phyloP scores from a whole-genome alignment of 139 green algal species.

The Yamagishiella unicocca region DNA sequence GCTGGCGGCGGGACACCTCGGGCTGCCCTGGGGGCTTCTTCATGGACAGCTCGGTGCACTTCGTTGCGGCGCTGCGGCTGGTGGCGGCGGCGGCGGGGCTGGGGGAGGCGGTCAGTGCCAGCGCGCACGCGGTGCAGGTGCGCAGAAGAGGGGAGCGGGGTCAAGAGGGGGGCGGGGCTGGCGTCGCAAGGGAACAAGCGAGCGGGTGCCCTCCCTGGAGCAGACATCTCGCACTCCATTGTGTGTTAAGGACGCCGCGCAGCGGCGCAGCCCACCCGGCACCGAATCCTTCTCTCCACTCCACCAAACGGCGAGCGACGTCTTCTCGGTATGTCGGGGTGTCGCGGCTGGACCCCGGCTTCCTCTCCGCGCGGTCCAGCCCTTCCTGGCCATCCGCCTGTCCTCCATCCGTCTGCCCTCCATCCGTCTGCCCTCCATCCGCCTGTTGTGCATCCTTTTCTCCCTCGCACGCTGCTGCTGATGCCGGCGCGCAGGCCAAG shows the following conservation, averaged over 20 bases:
- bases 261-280: too few relatives aligned
- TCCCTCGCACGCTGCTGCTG: background rate
- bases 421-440: background rate
- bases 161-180: background rate
- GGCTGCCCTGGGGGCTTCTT: conserved; percentile 70
- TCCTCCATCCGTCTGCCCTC: background rate
- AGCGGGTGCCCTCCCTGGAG: background rate
- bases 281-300: too few relatives aligned
- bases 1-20: conserved; percentile 64
- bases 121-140: conserved; percentile 19
- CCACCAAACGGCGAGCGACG: too few relatives aligned
- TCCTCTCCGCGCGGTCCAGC: too few relatives aligned
- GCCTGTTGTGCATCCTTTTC: background rate
- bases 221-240: background rate
- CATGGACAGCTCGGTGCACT: conserved; percentile 71
- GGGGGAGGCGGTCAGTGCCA: conserved; percentile 37
- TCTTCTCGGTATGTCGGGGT: too few relatives aligned
- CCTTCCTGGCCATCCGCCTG: background rate
- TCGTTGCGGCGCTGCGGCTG: conserved; percentile 64
- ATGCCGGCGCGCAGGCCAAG: conserved; percentile 18
- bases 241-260: too few relatives aligned
- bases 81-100: conserved; percentile 46
- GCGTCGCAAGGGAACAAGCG: too few relatives aligned
- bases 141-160: background rate
- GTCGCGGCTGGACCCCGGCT: too few relatives aligned